Conservation (phyloP, 495 filamentous ascomycete genomes). For the Hypoxylon perforatum region DNA sequence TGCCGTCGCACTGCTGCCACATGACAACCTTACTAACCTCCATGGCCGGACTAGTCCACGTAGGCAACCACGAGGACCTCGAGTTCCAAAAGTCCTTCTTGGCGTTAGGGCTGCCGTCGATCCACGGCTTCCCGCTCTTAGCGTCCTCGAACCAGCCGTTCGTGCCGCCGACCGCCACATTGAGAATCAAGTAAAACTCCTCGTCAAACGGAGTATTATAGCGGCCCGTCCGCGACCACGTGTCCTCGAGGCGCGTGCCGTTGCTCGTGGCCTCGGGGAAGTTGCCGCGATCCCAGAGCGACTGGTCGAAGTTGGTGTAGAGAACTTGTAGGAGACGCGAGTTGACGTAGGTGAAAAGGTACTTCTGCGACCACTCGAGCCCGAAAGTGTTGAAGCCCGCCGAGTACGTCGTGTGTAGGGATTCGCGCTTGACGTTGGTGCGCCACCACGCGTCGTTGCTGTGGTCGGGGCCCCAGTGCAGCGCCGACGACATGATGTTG, state of each 20-base stretch:
- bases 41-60: conserved; percentile 78
- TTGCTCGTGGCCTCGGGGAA: conserved; percentile 77
- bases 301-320: conserved; percentile 78
- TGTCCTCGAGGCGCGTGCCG: conserved; percentile 72
- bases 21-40: conserved; percentile 79
- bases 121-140: conserved; percentile 79
- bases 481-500: conserved; percentile 80
- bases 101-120: conserved; percentile 72
- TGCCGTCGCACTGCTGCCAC: conserved; percentile 77
- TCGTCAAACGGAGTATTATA: conserved; percentile 82
- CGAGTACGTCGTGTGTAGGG: conserved; percentile 82
- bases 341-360: conserved; percentile 88
- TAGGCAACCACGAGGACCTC: conserved; percentile 74
- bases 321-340: conserved; percentile 80
- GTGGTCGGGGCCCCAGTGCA: conserved; percentile 81
- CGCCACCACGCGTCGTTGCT: conserved; percentile 77
- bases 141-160: conserved; percentile 88
- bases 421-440: conserved; percentile 77
- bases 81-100: conserved; percentile 79
- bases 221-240: conserved; percentile 73
- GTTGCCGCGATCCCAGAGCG: conserved; percentile 77
- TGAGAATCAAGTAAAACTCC: conserved; percentile 82
- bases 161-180: conserved; percentile 83
- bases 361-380: conserved; percentile 87
- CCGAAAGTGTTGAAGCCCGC: conserved; percentile 77